phyloP scores from a whole-genome alignment of 2,329 filamentous ascomycete genomes.

The Podosphaera fusca region DNA sequence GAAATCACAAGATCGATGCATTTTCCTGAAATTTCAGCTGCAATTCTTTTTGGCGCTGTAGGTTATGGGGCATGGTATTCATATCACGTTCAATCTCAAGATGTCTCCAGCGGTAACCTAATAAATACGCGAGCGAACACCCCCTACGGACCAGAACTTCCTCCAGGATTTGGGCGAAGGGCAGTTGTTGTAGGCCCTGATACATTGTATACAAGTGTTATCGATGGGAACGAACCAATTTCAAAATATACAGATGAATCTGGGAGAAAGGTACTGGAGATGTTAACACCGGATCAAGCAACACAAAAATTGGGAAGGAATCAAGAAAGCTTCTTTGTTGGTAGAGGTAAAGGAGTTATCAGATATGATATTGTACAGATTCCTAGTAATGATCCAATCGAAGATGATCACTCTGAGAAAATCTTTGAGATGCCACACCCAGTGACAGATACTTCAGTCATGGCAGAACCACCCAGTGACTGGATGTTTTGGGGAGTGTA shows the following conservation, averaged over 20 bases:
- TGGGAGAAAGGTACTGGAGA: slow-evolving; percentile 72
- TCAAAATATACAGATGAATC: slow-evolving; percentile 72
- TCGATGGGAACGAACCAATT: slow-evolving; percentile 66
- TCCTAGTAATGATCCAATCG: slow-evolving; percentile 89
- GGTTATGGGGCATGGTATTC: slow-evolving; percentile 59
- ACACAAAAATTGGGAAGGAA: slow-evolving; percentile 71
- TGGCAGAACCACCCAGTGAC: slow-evolving; percentile 37
- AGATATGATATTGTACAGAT: slow-evolving; percentile 89
- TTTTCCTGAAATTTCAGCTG: slow-evolving; percentile 40
- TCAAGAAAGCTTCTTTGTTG: slow-evolving; percentile 80
- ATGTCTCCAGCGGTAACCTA: slow-evolving; percentile 2
- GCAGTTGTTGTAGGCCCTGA: slow-evolving; percentile 78
- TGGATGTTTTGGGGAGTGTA: slow-evolving; percentile 99
- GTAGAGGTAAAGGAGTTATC: slow-evolving; percentile 72
- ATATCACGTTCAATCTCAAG: slow-evolving; percentile 25
- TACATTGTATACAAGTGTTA: slow-evolving; percentile 68
- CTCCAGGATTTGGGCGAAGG: slow-evolving; percentile 24
- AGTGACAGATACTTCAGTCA: slow-evolving; percentile 21
- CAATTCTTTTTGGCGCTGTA: slow-evolving; percentile 41
- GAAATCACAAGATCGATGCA: slow-evolving; percentile 38
- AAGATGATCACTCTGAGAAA: slow-evolving; percentile 95
- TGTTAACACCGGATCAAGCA: slow-evolving; percentile 87
- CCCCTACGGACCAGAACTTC: slow-evolving; percentile 11
- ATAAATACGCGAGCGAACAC: slow-evolving; percentile 2
- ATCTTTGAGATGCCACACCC: slow-evolving; percentile 69